These are phyloP conservation scores for Metroxylon sagu DNA, from an alignment of 176 grass and related monocot species.

Conservation along the genomic window DNA sequence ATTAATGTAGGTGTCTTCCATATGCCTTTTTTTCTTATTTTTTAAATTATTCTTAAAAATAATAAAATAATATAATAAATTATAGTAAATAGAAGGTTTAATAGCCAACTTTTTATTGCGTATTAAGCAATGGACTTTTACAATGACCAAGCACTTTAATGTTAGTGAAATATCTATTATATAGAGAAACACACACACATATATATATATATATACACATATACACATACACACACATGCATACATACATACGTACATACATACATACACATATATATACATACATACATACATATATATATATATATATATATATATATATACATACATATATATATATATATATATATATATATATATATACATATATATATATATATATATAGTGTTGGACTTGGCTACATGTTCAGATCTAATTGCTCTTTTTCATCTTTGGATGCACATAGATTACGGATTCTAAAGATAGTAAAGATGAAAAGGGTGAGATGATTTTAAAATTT, in stretches of 20 bases:
- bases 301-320: slow-evolving; percentile 11
- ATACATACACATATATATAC: slow-evolving; percentile 2
- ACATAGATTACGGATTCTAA: too few relatives aligned
- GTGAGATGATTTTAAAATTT: too few relatives aligned
- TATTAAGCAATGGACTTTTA: too few relatives aligned
- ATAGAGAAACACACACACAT: neutral
- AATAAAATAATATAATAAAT: too few relatives aligned
- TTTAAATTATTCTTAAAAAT: too few relatives aligned
- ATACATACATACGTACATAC: neutral
- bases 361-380: slow-evolving; percentile 9
- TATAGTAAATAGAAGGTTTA: too few relatives aligned
- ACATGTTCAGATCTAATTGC: neutral
- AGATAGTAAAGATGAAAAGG: too few relatives aligned
- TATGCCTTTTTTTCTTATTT: too few relatives aligned
- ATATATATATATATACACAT: slow-evolving; percentile 15
- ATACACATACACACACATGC: neutral
- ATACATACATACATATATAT: slow-evolving; percentile 4
- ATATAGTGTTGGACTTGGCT: neutral
- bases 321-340: slow-evolving; percentile 12
- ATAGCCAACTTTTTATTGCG: too few relatives aligned
- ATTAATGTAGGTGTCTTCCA: too few relatives aligned
- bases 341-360: slow-evolving; percentile 1
- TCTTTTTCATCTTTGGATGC: too few relatives aligned
- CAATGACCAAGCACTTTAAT: too few relatives aligned
- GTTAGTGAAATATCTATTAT: neutral